Evolutionary conservation across 208 protist species (phyloP).

Genomic region (Leishmania tarentolae): DNA sequence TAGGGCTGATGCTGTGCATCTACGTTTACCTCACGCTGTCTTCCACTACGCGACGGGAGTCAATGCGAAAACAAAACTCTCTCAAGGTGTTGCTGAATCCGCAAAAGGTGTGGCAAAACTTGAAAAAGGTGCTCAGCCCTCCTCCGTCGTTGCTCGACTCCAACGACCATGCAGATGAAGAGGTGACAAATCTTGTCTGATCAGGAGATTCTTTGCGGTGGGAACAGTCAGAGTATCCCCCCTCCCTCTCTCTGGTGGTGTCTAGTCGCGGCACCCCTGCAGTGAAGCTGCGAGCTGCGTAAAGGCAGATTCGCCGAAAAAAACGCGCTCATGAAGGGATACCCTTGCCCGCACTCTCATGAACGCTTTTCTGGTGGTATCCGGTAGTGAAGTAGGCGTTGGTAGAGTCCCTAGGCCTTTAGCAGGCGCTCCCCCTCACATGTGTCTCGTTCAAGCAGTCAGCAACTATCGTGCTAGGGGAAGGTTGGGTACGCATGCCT

Average conservation of each 20-base stretch:
- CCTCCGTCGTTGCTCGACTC: slow-evolving; percentile 38
- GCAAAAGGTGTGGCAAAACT: slow-evolving; percentile 35
- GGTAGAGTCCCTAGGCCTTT: neutral
- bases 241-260: neutral
- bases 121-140: slow-evolving; percentile 27
- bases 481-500: neutral
- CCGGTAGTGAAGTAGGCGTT: neutral
- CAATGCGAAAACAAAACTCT: slow-evolving; percentile 36
- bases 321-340: neutral
- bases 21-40: slow-evolving; percentile 66
- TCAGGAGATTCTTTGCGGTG: neutral
- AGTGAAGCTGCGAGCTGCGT: neutral
- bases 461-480: neutral
- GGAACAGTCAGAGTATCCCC: neutral
- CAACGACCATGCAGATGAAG: slow-evolving; percentile 5
- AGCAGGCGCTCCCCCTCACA: neutral
- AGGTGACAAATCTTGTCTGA: slow-evolving; percentile 12
- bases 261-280: neutral
- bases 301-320: neutral
- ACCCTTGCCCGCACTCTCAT: neutral
- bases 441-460: neutral
- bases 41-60: slow-evolving; percentile 53
- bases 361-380: neutral
- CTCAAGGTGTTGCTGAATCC: slow-evolving; percentile 32
- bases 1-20: slow-evolving; percentile 53